These are phyloP conservation scores for Arthrinium phaeospermum DNA, from an alignment of 2,329 filamentous ascomycete genomes.

Conservation along the genomic window DNA sequence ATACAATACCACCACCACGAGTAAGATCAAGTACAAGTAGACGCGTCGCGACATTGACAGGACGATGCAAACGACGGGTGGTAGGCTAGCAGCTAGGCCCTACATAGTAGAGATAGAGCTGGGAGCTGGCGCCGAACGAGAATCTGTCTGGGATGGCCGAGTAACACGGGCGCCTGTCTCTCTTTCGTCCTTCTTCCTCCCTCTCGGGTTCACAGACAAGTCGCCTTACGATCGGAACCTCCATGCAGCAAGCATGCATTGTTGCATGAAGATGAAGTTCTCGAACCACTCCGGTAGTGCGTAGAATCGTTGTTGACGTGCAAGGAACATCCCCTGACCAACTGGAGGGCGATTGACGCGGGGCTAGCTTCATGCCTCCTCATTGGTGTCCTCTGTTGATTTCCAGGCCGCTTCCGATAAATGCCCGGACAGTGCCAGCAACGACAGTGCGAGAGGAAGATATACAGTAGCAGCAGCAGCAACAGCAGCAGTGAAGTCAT, in stretches of 20 bases:
- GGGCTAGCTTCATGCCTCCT: constrained; percentile 8
- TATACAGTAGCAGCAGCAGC: neutral
- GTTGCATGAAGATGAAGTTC: constrained; percentile 10
- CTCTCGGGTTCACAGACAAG: neutral
- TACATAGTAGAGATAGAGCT: neutral
- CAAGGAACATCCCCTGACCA: constrained; percentile 16
- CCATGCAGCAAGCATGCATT: neutral
- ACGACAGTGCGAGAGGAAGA: neutral
- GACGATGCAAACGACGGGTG: neutral
- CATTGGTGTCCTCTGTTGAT: constrained; percentile 12
- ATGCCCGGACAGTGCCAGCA: neutral
- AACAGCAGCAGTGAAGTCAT: neutral
- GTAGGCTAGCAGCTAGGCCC: neutral
- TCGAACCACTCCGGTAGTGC: neutral
- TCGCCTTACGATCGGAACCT: neutral
- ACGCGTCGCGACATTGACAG: constrained; percentile 3
- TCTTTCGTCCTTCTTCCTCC: neutral
- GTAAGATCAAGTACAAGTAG: neutral
- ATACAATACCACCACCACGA: no score
- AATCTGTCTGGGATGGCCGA: neutral
- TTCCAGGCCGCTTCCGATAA: neutral
- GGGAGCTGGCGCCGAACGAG: neutral
- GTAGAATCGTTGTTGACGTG: neutral
- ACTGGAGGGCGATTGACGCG: constrained; percentile 3
- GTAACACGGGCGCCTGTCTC: neutral